phyloP scores from a whole-genome alignment of 805 yeast species.

The Saccharomycopsis guyanensis region DNA sequence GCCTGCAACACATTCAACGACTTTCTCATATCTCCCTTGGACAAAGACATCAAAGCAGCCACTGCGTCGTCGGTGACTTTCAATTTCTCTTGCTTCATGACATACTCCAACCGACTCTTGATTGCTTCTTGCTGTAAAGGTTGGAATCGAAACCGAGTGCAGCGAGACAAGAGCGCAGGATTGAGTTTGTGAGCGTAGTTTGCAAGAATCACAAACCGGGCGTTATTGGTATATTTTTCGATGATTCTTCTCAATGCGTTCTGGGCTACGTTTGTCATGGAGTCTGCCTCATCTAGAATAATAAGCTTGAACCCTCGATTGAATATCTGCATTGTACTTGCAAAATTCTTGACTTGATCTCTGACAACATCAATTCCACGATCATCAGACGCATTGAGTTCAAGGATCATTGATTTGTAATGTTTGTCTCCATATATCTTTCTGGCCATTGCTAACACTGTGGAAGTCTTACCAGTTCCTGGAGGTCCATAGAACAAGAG shows the following conservation, averaged over 20 bases:
- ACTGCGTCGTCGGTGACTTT: conserved; percentile 52
- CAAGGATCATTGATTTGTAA: conserved; percentile 84
- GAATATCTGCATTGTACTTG: conserved; percentile 91
- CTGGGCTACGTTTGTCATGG: conserved; percentile 85
- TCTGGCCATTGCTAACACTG: conserved; percentile 77
- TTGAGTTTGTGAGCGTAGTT: conserved; percentile 93
- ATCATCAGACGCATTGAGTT: conserved; percentile 94
- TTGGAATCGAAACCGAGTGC: conserved; percentile 89
- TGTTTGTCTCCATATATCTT: conserved; percentile 76
- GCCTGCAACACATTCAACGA: conserved; percentile 93
- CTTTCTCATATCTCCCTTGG: conserved; percentile 96
- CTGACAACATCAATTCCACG: conserved; percentile 98
- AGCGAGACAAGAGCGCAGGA: conserved; percentile 90
- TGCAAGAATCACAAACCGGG: conserved; percentile 93
- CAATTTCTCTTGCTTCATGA: conserved; percentile 61
- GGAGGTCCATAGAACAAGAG: conserved; percentile 92
- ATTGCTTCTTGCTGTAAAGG: conserved; percentile 71
- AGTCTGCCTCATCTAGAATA: conserved; percentile 93
- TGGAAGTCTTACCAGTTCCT: conserved; percentile 89
- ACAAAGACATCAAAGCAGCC: conserved; percentile 55
- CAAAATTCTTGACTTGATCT: conserved; percentile 93
- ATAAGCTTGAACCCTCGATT: conserved; percentile 78
- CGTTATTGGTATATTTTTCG: conserved; percentile 88
- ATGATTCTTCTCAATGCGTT: conserved; percentile 73
- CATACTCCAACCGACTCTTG: conserved; percentile 56